Evolutionary conservation across 441 rosid genomes (phyloP).

Genomic region (Aleurites moluccanus): DNA sequence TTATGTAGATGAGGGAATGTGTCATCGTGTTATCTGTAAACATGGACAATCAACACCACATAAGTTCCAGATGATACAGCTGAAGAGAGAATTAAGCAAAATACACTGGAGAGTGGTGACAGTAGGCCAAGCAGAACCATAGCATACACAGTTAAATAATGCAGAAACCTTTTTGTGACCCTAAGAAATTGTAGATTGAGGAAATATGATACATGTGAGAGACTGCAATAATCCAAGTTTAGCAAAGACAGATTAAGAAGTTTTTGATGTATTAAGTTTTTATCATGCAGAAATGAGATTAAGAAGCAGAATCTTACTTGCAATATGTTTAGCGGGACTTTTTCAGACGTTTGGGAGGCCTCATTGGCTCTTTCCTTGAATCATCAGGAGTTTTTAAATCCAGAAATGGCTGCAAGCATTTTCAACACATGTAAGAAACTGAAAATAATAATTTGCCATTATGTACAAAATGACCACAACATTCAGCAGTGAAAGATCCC

Average conservation of each 20-base stretch:
- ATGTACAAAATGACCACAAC: neutral
- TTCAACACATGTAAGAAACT: neutral
- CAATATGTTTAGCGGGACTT: conserved; percentile 50
- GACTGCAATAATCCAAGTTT: neutral
- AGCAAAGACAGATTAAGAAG: neutral
- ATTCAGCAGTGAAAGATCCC: neutral
- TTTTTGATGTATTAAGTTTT: neutral
- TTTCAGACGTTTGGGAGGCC: conserved; percentile 63
- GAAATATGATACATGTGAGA: neutral
- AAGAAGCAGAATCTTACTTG: conserved; percentile 18
- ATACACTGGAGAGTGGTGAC: too few relatives aligned
- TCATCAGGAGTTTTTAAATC: conserved; percentile 57
- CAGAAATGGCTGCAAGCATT: conserved; percentile 59
- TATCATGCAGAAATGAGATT: neutral
- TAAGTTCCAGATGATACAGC: neutral
- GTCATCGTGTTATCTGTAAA: conserved; percentile 12
- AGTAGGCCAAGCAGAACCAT: neutral
- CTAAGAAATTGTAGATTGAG: neutral
- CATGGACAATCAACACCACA: neutral
- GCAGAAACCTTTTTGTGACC: neutral
- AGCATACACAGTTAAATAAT: neutral
- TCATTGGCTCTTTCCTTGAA: conserved; percentile 52
- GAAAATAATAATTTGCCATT: neutral
- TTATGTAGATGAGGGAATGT: neutral
- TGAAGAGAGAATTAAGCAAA: neutral